These are phyloP conservation scores for Aspergillus puulaauensis DNA, from an alignment of 2,329 filamentous ascomycete species.

Conservation along the genomic window DNA sequence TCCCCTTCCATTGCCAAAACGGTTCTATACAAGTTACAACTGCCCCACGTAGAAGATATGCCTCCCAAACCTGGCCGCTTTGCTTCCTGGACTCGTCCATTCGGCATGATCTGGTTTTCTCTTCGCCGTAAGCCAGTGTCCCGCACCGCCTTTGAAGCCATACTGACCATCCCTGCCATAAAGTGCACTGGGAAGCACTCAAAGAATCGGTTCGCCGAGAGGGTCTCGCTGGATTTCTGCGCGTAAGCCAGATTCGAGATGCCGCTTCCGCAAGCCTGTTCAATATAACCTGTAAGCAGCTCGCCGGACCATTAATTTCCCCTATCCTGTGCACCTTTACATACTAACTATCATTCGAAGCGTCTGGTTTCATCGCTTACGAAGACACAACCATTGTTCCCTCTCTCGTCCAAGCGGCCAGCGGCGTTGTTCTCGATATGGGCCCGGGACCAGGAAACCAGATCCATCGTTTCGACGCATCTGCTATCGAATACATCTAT, in stretches of 20 bases:
- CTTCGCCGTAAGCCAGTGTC: conserved; percentile 8
- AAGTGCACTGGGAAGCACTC: conserved; percentile 21
- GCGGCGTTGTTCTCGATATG: conserved; percentile 45
- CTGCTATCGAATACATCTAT: conserved; percentile 35
- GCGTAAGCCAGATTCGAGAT: conserved; percentile 16
- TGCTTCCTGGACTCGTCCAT: conserved; percentile 15
- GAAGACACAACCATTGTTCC: conserved; percentile 37
- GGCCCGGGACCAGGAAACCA: conserved; percentile 49
- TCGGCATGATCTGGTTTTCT: conserved; percentile 18
- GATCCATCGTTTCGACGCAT: conserved; percentile 38
- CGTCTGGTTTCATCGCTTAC: conserved; percentile 28
- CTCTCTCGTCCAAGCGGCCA: conserved; percentile 27
- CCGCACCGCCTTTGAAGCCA: neutral
- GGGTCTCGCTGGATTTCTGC: conserved; percentile 15
- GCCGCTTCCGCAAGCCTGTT: conserved; percentile 20
- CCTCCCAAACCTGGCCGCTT: conserved; percentile 11
- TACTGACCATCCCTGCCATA: neutral
- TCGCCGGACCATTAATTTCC: neutral
- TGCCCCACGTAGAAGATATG: neutral
- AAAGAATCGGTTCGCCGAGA: conserved; percentile 16
- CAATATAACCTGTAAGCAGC: conserved; percentile 16
- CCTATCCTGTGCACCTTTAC: neutral
- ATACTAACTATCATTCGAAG: neutral
- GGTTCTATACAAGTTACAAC: neutral
- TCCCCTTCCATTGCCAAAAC: neutral